A percentile compares a stretch with the other conserved stretches of the same genome.
These are phyloP conservation scores for Diaporthe vaccinii DNA, from an alignment of 2,329 filamentous ascomycete species.

Conservation along the genomic window DNA sequence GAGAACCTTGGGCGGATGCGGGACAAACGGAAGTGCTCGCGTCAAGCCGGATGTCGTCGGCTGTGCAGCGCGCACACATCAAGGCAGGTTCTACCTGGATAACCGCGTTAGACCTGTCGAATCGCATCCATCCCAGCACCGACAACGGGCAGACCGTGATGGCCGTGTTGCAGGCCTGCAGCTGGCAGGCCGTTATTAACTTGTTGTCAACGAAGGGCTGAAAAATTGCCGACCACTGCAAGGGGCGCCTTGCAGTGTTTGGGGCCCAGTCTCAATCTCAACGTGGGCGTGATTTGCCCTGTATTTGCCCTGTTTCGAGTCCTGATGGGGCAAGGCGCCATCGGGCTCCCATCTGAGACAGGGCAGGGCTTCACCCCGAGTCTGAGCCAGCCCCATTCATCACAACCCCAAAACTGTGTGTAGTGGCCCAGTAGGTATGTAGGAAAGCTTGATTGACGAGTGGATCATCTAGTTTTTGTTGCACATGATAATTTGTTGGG, in stretches of 20 bases:
- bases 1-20: background rate
- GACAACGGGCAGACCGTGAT: background rate
- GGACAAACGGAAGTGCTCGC: background rate
- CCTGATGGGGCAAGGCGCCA: conserved; percentile 29
- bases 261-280: conserved; percentile 35
- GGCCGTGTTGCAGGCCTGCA: background rate
- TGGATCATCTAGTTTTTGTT: background rate
- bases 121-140: background rate
- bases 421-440: background rate
- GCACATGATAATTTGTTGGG: conserved; percentile 20
- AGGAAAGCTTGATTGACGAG: background rate
- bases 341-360: conserved; percentile 32
- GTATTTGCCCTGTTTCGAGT: conserved; percentile 27
- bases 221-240: conserved; percentile 30
- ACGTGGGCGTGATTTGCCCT: conserved; percentile 25
- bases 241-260: conserved; percentile 24
- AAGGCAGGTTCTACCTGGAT: background rate
- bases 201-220: conserved; percentile 24
- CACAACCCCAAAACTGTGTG: conserved; percentile 7
- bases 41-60: background rate
- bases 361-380: conserved; percentile 9
- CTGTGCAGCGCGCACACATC: background rate
- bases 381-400: conserved; percentile 16
- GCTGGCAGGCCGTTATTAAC: conserved; percentile 7
- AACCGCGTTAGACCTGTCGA: background rate